A percentile compares a stretch with the other conserved stretches of the same genome.
These are phyloP conservation scores for Hondaea fermentalgiana DNA, from an alignment of 108 stramenopile species.

Conservation along the genomic window DNA sequence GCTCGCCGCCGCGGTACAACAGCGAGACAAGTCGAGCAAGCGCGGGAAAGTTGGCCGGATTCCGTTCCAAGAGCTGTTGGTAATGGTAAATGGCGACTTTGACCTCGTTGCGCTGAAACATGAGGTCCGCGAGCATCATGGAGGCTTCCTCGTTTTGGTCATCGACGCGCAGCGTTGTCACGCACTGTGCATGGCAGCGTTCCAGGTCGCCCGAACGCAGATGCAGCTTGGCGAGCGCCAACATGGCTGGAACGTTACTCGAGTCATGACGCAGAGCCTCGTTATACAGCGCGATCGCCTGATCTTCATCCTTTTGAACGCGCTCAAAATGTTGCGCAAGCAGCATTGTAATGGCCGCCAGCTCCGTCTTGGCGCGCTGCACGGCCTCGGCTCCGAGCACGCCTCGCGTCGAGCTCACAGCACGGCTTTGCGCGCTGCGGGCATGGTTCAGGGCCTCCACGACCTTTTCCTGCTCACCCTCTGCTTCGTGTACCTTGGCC, in stretches of 20 bases:
- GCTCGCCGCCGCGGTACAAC: constrained; percentile 41
- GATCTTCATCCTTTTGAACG: constrained; percentile 18
- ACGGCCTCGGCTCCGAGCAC: background rate
- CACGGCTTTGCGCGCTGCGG: background rate
- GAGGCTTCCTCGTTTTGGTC: constrained; percentile 32
- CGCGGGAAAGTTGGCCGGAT: constrained; percentile 40
- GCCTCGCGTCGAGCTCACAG: background rate
- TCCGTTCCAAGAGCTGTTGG: constrained; percentile 26
- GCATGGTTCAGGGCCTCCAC: background rate
- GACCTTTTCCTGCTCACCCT: constrained; percentile 2
- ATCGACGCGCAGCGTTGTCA: constrained; percentile 24
- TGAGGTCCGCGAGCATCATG: constrained; percentile 48
- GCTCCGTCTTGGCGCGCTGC: background rate
- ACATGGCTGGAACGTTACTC: constrained; percentile 34
- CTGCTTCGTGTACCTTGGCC: constrained; percentile 17
- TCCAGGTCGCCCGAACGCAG: constrained; percentile 32
- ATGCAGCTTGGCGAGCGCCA: constrained; percentile 39
- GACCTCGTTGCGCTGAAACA: constrained; percentile 23
- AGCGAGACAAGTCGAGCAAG: constrained; percentile 36
- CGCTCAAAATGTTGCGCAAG: constrained; percentile 5
- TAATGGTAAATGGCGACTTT: constrained; percentile 38
- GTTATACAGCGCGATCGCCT: constrained; percentile 18
- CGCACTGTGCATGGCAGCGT: constrained; percentile 31
- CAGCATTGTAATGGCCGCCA: constrained; percentile 13
- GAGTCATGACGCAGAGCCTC: constrained; percentile 25